Percentiles rank a stretch among this genome's conserved stretches.
These are phyloP conservation scores for Pisolithus sp. DNA, from an alignment of 768 basidiomycete genomes.

Conservation along the genomic window DNA sequence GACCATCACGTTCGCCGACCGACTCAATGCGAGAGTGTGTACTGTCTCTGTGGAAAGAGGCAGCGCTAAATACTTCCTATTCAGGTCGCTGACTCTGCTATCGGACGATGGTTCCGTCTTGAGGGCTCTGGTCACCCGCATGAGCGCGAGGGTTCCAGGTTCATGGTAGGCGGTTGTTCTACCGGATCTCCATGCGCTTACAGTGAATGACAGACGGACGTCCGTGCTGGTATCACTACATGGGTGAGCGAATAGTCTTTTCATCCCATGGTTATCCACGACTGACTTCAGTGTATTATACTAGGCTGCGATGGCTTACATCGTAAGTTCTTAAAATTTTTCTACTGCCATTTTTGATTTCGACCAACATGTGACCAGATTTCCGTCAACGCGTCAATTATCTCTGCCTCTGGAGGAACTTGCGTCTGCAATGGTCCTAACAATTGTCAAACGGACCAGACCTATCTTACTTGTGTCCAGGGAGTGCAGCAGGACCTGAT, in stretches of 20 bases:
- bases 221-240: slow-evolving; percentile 75
- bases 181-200: slow-evolving; percentile 3
- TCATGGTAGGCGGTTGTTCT: slow-evolving; percentile 36
- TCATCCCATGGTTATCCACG: slow-evolving; percentile 1
- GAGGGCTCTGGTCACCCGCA: slow-evolving; percentile 64
- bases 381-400: slow-evolving; percentile 78
- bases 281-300: slow-evolving; percentile 1
- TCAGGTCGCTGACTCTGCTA: slow-evolving; percentile 33
- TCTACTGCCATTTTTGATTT: slow-evolving; percentile 3
- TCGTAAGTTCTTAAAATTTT: slow-evolving; percentile 37
- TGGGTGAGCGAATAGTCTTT: slow-evolving; percentile 48
- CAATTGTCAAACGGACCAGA: slow-evolving; percentile 44
- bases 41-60: not conserved
- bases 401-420: slow-evolving; percentile 72
- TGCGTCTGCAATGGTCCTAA: slow-evolving; percentile 66
- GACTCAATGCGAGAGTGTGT: slow-evolving; percentile 36
- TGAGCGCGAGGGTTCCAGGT: slow-evolving; percentile 58
- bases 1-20: slow-evolving; percentile 35
- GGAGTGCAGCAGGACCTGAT: slow-evolving; percentile 73
- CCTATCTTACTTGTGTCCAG: slow-evolving; percentile 51
- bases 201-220: slow-evolving; percentile 47
- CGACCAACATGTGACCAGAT: slow-evolving; percentile 38
- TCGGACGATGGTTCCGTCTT: slow-evolving; percentile 65
- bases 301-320: slow-evolving; percentile 80
- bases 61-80: slow-evolving; percentile 1